Base-by-base conservation (phyloP, 352 stramenopile species). In the Globisporangium alternatum region DNA sequence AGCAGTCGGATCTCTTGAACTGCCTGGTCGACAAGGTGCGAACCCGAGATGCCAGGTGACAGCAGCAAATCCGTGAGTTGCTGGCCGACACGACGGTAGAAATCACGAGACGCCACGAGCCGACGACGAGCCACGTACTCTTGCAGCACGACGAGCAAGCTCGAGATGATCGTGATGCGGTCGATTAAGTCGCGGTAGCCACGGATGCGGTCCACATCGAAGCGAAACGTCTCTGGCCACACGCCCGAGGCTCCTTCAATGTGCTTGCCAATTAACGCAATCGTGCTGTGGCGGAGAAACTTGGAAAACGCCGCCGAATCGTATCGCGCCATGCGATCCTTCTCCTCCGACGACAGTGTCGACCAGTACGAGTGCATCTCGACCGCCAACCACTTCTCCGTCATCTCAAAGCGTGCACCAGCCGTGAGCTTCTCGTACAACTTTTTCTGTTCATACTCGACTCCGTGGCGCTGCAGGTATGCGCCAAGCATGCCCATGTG, bases 361-460 rank as follows among this genome's bases (percentile, higher is more conserved):
- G 55, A n/a, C 43, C 76, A 65, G 59, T 82, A 76, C 1, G 52
- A 8, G 21, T 70, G 25, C 30, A 88, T 64, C 61, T 89, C 80
- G 8, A 64, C 7, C 4, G 31, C 25, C 15, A 93, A 39, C 84
- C 84, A 93, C 25, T 83, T 74, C 13, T 71, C 37, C 4, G 84
- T 91, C 55, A 69, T 62, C 2, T 70, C 59, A 13, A 90, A 78
- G 12, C 58, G 33, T 12, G 47, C 43, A 22, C 73, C 73, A 8
- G 8, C 31, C 9, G 62, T 54, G 2, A 82, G 62, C 47, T 74
- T 70, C 22, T 79, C 64, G 10, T 74, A 52, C 28, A 78, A 54
- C 31, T 83, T 85, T 59, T 85, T 79, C 51, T 88, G 80, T 39
- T 91, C 84, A 28, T 90, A 90, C 13, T 83, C 74, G 22, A 78